Conservation (phyloP, 179 eudicot genomes). For the Heliamphora pulchella region DNA sequence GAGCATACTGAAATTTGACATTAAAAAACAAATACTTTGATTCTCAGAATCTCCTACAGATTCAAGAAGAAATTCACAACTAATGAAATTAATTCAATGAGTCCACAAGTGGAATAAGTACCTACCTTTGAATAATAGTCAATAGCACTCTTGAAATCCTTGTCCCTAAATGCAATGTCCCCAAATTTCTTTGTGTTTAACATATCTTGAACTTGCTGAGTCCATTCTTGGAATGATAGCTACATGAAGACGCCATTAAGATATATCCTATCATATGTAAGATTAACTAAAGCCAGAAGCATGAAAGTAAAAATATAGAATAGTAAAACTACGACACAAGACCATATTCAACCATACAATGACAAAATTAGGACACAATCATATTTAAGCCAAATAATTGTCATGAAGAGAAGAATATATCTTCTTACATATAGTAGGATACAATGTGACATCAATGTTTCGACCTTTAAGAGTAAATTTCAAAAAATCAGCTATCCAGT, state of each 20-base stretch:
- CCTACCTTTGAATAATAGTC: constrained; percentile 85
- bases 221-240: constrained; percentile 99
- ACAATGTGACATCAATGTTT: not conserved
- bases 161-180: constrained; percentile 89
- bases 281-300: not conserved
- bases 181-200: constrained; percentile 87
- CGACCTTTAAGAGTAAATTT: not conserved
- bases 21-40: not conserved
- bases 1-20: not conserved
- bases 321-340: not conserved
- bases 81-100: not conserved
- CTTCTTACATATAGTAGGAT: not conserved
- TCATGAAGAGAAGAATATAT: not conserved
- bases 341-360: not conserved
- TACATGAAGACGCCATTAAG: constrained; percentile 19
- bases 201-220: constrained; percentile 99
- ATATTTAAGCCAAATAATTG: not conserved
- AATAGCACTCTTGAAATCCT: constrained; percentile 74
- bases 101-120: constrained; percentile 11
- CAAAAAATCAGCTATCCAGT: not conserved
- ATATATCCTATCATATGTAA: not conserved
- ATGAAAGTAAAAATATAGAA: not conserved
- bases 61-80: not conserved
- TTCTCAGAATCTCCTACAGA: not conserved
- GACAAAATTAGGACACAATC: not conserved